A percentile compares a stretch with the other conserved stretches of the same genome.
These are phyloP conservation scores for Psilocybe cubensis DNA, from an alignment of 768 basidiomycete species.

Conservation along the genomic window DNA sequence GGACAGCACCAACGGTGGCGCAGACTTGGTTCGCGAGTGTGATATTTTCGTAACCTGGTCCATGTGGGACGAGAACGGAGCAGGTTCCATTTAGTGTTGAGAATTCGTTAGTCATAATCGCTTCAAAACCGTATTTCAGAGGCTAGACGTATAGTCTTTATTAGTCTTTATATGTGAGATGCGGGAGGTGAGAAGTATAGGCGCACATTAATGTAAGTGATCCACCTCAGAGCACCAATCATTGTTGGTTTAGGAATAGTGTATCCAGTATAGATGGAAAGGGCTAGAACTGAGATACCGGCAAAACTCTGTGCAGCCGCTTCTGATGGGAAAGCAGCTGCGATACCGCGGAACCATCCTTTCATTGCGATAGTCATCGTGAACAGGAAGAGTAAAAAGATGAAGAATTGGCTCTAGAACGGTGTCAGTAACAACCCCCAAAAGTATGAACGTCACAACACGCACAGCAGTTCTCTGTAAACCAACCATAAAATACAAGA, in stretches of 20 bases:
- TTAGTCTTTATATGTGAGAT: too few species aligned
- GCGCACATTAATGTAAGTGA: constrained; percentile 46
- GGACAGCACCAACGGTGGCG: constrained; percentile 61
- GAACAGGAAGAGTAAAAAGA: constrained; percentile 61
- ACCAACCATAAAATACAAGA: constrained; percentile 66
- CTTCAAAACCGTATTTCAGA: constrained; percentile 54
- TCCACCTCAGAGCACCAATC: constrained; percentile 72
- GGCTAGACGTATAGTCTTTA: constrained; percentile 28
- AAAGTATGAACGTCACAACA: not conserved
- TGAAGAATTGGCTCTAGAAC: constrained; percentile 54
- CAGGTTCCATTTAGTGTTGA: constrained; percentile 65
- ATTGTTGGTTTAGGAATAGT: constrained; percentile 65
- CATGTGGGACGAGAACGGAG: constrained; percentile 60
- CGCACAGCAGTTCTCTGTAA: constrained; percentile 49
- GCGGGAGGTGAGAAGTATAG: too few species aligned
- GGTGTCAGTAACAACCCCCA: not conserved
- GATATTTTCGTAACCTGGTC: constrained; percentile 63
- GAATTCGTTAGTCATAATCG: constrained; percentile 83
- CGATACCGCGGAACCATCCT: constrained; percentile 74
- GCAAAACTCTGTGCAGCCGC: constrained; percentile 68
- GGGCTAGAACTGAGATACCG: constrained; percentile 38
- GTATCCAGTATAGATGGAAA: constrained; percentile 46
- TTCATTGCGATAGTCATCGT: constrained; percentile 68
- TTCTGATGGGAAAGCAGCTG: constrained; percentile 61
- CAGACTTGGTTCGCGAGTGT: constrained; percentile 73